Percentiles rank a stretch among this genome's conserved stretches.
phyloP scores from a whole-genome alignment of 225 moss, liverwort and hornwort genomes.

The Thuidium tamariscinum region DNA sequence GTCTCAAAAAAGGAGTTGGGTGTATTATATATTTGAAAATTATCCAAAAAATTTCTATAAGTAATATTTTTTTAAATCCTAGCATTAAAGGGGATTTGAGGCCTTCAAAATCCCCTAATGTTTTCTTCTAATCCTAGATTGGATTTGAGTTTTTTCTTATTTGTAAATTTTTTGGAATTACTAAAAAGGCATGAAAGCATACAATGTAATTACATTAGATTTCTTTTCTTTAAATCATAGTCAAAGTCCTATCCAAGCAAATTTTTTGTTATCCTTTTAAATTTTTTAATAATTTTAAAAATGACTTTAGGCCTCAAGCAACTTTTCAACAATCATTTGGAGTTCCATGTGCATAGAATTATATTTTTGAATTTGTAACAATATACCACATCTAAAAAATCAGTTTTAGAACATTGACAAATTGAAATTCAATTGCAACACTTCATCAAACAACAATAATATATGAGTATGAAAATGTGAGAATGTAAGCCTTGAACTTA shows the following conservation, averaged over 20 bases:
- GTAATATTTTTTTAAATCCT: accelerated
- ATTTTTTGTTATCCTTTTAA: too few species aligned
- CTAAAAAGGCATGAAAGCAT: accelerated
- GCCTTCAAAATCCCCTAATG: too few species aligned
- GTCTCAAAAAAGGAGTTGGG: accelerated
- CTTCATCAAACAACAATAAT: too few species aligned
- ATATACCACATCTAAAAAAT: not conserved
- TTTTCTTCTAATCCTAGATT: not conserved
- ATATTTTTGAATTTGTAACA: not conserved
- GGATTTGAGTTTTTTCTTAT: not conserved
- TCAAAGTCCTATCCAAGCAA: accelerated
- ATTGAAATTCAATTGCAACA: accelerated
- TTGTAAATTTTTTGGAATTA: not conserved
- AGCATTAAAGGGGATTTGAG: too few species aligned
- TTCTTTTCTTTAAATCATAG: not conserved
- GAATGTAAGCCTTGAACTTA: too few species aligned
- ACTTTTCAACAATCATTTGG: too few species aligned
- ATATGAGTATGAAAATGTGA: too few species aligned
- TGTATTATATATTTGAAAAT: not conserved
- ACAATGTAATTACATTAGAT: too few species aligned
- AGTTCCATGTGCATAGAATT: too few species aligned
- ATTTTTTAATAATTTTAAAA: not conserved
- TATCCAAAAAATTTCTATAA: not conserved
- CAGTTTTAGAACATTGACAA: not conserved
- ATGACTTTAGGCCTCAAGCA: not conserved